Conservation (phyloP, 1,284 basidiomycete species). For the Sutorius eximius region DNA sequence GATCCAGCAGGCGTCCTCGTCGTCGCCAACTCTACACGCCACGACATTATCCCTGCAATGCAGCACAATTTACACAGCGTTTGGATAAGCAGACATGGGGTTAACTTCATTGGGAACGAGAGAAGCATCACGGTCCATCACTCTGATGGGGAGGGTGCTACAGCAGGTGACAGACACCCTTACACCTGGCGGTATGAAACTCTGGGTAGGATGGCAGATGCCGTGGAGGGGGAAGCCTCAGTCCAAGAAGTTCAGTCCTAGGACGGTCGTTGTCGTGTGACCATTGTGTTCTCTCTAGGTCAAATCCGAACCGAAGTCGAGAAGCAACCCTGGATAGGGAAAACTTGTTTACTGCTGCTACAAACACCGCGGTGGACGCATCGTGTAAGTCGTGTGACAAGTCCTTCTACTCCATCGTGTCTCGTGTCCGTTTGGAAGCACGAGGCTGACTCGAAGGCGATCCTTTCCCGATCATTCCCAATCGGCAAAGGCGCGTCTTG, state of each 20-base stretch:
- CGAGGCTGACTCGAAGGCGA: not conserved
- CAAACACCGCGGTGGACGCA: not conserved
- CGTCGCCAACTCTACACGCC: slow-evolving; percentile 58
- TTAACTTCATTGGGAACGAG: slow-evolving; percentile 41
- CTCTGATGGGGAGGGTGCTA: slow-evolving; percentile 18
- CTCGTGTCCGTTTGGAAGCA: not conserved
- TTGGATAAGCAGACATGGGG: slow-evolving; percentile 60
- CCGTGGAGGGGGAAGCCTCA: slow-evolving; percentile 43
- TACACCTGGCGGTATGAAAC: slow-evolving; percentile 57
- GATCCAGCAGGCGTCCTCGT: slow-evolving; percentile 49
- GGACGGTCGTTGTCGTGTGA: slow-evolving; percentile 4
- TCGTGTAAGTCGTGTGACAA: slow-evolving; percentile 1
- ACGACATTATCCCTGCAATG: slow-evolving; percentile 58
- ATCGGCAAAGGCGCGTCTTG: not conserved
- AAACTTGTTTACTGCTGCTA: not conserved
- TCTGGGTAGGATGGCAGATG: slow-evolving; percentile 55
- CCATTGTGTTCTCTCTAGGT: not conserved
- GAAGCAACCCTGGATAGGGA: slow-evolving; percentile 4
- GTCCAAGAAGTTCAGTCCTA: not conserved
- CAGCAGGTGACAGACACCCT: slow-evolving; percentile 18
- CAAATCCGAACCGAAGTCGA: slow-evolving; percentile 1
- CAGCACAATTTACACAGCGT: slow-evolving; percentile 51
- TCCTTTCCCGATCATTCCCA: not conserved
- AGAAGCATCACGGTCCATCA: not conserved
- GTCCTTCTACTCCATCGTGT: not conserved